Evolutionary conservation across 176 grass and related monocot genomes (phyloP).

Genomic region (Pontederia paniculata): DNA sequence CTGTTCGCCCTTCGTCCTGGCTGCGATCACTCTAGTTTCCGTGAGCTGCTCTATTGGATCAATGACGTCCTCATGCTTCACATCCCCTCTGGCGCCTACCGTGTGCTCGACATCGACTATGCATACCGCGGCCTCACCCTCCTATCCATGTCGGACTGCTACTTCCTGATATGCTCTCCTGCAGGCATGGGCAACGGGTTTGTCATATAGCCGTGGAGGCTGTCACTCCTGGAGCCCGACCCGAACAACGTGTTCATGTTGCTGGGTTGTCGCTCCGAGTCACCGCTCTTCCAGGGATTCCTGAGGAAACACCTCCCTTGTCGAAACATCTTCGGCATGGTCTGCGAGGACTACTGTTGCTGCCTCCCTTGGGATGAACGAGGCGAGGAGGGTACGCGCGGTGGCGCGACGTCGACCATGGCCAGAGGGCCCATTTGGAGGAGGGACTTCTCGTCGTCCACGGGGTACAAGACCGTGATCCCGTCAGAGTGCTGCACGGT

Average conservation of each 20-base stretch:
- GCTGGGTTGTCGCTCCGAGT: conserved; percentile 62
- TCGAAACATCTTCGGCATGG: conserved; percentile 74
- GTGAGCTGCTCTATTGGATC: conserved; percentile 78
- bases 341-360: conserved; percentile 56
- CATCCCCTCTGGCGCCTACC: conserved; percentile 80
- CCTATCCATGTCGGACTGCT: conserved; percentile 92
- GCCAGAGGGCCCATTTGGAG: conserved; percentile 11
- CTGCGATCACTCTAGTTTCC: conserved; percentile 73
- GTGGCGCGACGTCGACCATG: no score
- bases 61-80: conserved; percentile 83
- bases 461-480: conserved; percentile 29
- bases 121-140: conserved; percentile 63
- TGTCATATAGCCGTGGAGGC: conserved; percentile 63
- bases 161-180: conserved; percentile 50
- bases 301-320: conserved; percentile 68
- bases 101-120: conserved; percentile 91
- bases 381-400: no score
- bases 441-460: not conserved
- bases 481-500: conserved; percentile 77
- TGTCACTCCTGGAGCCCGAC: conserved; percentile 48
- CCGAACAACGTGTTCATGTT: conserved; percentile 92
- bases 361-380: conserved; percentile 81
- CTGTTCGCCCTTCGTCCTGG: conserved; percentile 55
- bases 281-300: conserved; percentile 88
- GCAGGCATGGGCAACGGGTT: conserved; percentile 57